These are phyloP conservation scores for Trichoderma reesei DNA, from an alignment of 495 filamentous ascomycete genomes.

Conservation along the genomic window DNA sequence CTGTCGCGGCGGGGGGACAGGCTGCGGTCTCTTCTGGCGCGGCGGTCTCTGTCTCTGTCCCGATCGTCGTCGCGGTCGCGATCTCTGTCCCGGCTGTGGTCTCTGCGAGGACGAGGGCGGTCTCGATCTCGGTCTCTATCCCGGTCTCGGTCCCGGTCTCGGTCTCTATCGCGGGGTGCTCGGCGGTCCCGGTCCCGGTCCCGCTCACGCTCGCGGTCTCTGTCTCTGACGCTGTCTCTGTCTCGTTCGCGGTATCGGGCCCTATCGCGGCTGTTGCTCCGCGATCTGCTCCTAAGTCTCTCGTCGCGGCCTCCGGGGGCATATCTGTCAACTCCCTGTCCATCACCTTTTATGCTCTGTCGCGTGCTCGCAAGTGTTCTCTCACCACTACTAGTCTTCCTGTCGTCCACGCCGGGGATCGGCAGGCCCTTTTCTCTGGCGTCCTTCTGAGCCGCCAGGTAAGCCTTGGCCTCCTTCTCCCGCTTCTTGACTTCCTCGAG, in stretches of 20 bases:
- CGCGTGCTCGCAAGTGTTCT: slow-evolving; percentile 22
- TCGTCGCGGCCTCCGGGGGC: slow-evolving; percentile 23
- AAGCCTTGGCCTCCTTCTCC: slow-evolving; percentile 49
- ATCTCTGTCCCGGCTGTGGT: slow-evolving; percentile 14
- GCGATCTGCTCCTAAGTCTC: slow-evolving; percentile 12
- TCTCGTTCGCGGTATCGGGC: slow-evolving; percentile 15
- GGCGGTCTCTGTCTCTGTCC: slow-evolving; percentile 14
- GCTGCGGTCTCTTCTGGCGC: not conserved
- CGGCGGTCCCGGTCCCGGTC: slow-evolving; percentile 13
- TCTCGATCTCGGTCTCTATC: slow-evolving; percentile 14
- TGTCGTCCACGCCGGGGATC: slow-evolving; percentile 36
- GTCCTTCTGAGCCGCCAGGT: slow-evolving; percentile 43
- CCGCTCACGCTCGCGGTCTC: slow-evolving; percentile 17
- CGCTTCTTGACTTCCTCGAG: slow-evolving; percentile 44
- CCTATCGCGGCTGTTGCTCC: slow-evolving; percentile 19
- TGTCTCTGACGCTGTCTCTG: slow-evolving; percentile 13
- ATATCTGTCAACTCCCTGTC: slow-evolving; percentile 18
- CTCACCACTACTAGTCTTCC: slow-evolving; percentile 27
- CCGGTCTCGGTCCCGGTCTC: slow-evolving; percentile 16
- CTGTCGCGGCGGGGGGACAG: not conserved
- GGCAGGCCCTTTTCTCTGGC: slow-evolving; percentile 42
- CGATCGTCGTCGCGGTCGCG: slow-evolving; percentile 18
- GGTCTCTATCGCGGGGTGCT: slow-evolving; percentile 14
- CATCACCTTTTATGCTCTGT: slow-evolving; percentile 4
- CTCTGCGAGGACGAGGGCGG: slow-evolving; percentile 16